A percentile compares a stretch with the other conserved stretches of the same genome.
Conservation (phyloP, 768 basidiomycete genomes). For the Boletus eberwhitei region DNA sequence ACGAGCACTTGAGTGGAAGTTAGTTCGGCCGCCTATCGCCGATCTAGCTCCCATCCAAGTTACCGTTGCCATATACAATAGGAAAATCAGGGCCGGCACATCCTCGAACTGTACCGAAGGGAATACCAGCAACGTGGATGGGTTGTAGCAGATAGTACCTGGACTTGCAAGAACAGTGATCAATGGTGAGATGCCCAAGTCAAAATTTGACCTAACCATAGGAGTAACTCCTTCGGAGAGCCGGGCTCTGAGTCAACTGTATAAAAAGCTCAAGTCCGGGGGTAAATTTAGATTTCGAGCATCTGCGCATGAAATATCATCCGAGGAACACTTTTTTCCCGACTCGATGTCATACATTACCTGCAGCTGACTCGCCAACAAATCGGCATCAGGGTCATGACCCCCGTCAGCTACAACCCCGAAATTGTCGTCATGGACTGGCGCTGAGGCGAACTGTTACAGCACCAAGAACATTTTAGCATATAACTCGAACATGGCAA, state of each 20-base stretch:
- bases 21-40: conserved; percentile 10
- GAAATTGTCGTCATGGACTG: background rate
- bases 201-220: background rate
- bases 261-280: background rate
- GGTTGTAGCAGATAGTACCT: background rate
- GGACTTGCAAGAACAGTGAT: background rate
- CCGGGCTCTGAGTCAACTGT: background rate
- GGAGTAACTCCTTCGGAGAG: background rate
- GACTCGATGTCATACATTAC: background rate
- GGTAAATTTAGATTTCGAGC: background rate
- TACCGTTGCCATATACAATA: too few relatives aligned
- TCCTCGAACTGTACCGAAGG: background rate
- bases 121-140: background rate
- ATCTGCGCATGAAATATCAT: background rate
- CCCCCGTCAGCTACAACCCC: background rate
- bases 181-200: background rate
- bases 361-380: background rate
- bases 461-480: background rate
- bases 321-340: background rate
- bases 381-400: background rate
- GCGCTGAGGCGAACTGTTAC: background rate
- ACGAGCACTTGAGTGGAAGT: background rate
- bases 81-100: background rate
- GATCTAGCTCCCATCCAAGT: background rate
- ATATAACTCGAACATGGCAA: background rate